phyloP scores from a whole-genome alignment of 2,329 filamentous ascomycete genomes.

The Zymoseptoria pseudotritici region DNA sequence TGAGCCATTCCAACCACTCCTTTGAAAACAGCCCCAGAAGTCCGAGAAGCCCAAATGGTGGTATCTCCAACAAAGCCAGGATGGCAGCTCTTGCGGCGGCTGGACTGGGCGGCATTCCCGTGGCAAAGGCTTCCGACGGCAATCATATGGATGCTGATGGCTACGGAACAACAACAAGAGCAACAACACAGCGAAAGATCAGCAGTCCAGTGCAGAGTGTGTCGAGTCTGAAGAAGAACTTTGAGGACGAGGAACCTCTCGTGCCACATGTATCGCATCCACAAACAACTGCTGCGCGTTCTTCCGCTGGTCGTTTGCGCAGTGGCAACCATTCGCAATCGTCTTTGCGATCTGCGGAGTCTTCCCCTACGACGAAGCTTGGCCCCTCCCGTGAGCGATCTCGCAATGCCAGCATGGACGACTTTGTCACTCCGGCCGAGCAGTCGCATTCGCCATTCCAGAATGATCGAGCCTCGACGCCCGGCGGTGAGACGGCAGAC shows the following conservation, averaged over 20 bases:
- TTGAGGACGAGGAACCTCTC: constrained; percentile 50
- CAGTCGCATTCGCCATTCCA: constrained; percentile 42
- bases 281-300: constrained; percentile 36
- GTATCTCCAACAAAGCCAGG: constrained; percentile 33
- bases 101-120: constrained; percentile 36
- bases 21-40: constrained; percentile 32
- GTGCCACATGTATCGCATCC: constrained; percentile 27
- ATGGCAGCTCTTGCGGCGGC: constrained; percentile 33
- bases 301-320: constrained; percentile 55
- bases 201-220: constrained; percentile 84
- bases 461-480: constrained; percentile 31
- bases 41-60: constrained; percentile 21
- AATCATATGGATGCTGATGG: constrained; percentile 34
- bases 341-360: constrained; percentile 54
- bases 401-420: constrained; percentile 43
- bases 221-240: constrained; percentile 54
- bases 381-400: constrained; percentile 47
- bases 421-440: constrained; percentile 29
- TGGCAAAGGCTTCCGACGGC: constrained; percentile 60
- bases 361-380: constrained; percentile 49
- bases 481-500: constrained; percentile 34
- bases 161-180: constrained; percentile 18
- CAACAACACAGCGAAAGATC: constrained; percentile 15
- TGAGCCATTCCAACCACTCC: constrained; percentile 55
- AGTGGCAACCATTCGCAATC: constrained; percentile 45